Evolutionary conservation across 495 filamentous ascomycete genomes (phyloP), one percentile per base, ranked within the genome.

Genomic region (Cairneyella variabilis): DNA sequence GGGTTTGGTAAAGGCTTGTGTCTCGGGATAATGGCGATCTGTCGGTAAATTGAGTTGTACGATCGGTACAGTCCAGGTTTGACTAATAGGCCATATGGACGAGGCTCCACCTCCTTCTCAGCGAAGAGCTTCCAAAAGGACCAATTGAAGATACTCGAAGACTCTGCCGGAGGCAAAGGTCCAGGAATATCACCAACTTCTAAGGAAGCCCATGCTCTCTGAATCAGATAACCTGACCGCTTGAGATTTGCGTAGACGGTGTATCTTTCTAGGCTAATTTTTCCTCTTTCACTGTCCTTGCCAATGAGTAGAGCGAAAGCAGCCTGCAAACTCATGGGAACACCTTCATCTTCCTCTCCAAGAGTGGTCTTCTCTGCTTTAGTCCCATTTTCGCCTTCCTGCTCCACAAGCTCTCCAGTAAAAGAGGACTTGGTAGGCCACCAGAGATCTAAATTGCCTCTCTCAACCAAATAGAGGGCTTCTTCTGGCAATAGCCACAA

Each of bases 401-500:
- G 54, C 5, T 42, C 61, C 1, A 51, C 51, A 4, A 48, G 63
- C 25, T 55, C 62, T 10, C 37, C 61, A 3, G 57, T 54, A 23
- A 61, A 62, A 25, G 56, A 49, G 12, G 63, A 63, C 28, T 63
- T 62, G 10, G 67, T 58, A 26, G 87, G 88, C 87, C 88, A 98
- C 72, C 89, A 80, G 21, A 96, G 72, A 69, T 97, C 89, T 59
- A 98, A 52, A 55, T 76, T 87, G 0, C 92, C 93, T 57, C 92
- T 70, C 69, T 98, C 93, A 16, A 97, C 73, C 39, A 96, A 62
- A 65, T 89, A 97, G 43, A 98, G 69, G 6, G 89, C 86, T 64
- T 98, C 93, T 65, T 98, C 95, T 0, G 91, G 91, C n/a, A 95
- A 65, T 22, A 98, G 64, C 89, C 89, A 95, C 18, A 90, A 61